Evolutionary conservation across 805 yeast species (phyloP).

Genomic region (Candida sakaeoensis): DNA sequence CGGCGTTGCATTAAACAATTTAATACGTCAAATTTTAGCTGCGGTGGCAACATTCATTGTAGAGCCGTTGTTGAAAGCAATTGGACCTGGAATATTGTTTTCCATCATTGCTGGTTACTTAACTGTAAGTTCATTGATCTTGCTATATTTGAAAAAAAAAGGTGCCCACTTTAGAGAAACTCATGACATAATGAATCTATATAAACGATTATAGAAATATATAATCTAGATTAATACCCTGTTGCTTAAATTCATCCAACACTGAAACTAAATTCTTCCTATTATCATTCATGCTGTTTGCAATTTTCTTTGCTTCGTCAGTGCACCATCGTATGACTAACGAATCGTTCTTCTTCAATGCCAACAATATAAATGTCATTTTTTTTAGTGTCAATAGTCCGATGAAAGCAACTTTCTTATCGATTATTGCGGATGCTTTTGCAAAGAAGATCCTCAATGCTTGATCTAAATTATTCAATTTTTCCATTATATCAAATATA

Average conservation of each 20-base stretch:
- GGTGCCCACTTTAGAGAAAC: slow-evolving; percentile 65
- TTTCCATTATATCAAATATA: neutral
- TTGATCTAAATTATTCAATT: neutral
- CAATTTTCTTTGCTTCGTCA: slow-evolving; percentile 4
- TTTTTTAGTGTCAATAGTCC: slow-evolving; percentile 1
- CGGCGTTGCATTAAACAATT: slow-evolving; percentile 79
- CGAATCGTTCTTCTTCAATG: slow-evolving; percentile 1
- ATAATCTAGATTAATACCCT: slow-evolving; percentile 74
- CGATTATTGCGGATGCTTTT: neutral
- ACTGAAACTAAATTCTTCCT: slow-evolving; percentile 43
- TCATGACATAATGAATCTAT: slow-evolving; percentile 54
- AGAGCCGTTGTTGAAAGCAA: slow-evolving; percentile 63
- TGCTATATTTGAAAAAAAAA: slow-evolving; percentile 46
- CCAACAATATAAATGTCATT: neutral
- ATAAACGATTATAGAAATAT: slow-evolving; percentile 54
- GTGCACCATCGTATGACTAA: slow-evolving; percentile 5
- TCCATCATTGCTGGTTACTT: slow-evolving; percentile 63
- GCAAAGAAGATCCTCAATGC: neutral
- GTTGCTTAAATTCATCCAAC: slow-evolving; percentile 54
- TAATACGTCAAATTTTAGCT: slow-evolving; percentile 69
- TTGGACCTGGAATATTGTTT: slow-evolving; percentile 70
- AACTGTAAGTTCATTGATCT: slow-evolving; percentile 35
- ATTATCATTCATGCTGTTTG: neutral
- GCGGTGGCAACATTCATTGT: slow-evolving; percentile 73
- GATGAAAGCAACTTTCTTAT: slow-evolving; percentile 1